These are phyloP conservation scores for Arabis hirsuta DNA, from an alignment of 345 rosid genomes.

Conservation along the genomic window DNA sequence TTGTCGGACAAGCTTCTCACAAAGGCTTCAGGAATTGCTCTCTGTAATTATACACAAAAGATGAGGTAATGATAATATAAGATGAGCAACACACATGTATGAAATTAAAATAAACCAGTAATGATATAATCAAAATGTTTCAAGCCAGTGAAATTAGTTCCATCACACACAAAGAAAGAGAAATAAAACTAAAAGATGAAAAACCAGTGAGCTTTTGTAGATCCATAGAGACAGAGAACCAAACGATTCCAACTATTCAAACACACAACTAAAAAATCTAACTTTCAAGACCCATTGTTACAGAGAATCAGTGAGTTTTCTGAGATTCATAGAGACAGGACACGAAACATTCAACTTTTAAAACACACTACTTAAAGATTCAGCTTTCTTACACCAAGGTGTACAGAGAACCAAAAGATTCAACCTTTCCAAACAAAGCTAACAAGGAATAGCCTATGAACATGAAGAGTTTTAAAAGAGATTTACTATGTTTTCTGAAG, in stretches of 20 bases:
- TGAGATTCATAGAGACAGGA: no score
- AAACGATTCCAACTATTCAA: not conserved
- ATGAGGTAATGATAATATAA: not conserved
- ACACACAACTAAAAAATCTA: not conserved
- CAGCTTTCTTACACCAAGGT: not conserved
- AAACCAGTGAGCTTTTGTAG: no score
- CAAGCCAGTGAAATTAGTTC: no score
- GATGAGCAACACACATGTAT: no score
- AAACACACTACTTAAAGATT: not conserved
- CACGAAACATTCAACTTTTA: no score
- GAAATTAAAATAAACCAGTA: no score
- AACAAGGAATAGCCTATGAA: not conserved
- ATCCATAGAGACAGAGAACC: no score
- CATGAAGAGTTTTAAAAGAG: not conserved
- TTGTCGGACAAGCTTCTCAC: not conserved
- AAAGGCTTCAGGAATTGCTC: conserved; percentile 17
- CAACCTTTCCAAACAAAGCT: not conserved
- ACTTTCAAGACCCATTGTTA: not conserved
- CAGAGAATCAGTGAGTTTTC: no score
- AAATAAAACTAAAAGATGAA: not conserved
- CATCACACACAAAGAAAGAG: no score
- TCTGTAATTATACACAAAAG: not conserved
- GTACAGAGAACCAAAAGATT: not conserved
- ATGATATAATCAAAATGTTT: no score
- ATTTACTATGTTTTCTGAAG: conserved; percentile 4